Base-by-base conservation (phyloP, 1,139 yeast species). In the Meyerozyma guilliermondii region DNA sequence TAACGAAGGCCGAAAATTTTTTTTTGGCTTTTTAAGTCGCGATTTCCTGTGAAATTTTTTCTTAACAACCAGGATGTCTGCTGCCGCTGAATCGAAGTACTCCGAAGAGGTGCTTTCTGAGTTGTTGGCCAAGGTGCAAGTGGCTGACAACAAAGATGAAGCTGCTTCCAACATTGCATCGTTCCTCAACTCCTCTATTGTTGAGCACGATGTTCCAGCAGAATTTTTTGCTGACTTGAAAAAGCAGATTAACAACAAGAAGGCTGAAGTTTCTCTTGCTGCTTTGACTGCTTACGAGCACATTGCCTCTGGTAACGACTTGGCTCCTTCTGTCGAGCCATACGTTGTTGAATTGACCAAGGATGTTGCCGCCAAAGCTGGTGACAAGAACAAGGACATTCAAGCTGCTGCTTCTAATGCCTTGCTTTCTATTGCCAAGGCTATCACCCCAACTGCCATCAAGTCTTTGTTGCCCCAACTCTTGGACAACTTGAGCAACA, bases 151-250 rank as follows among this genome's bases (percentile, higher is more conserved):
- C 66, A 82, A 91, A 71, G 83, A 80, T 52, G 83, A 80, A 65
- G 94, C 95, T 65, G 94, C 97, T 65, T 68, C 85, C 61, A 88
- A 87, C 68, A 87, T 92, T 63, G 81, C 98, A 55, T 81, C 95
- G 51, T 91, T 92, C 78, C 80, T 92, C 73, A 92, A 91, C 76
- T 95, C 97, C 56, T 87, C 94, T 62, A 89, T 91, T 72, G 92
- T 91, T 68, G 98, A 92, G 78, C 98, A 92, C 74, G 98, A 91
- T 74, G 95, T 91, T 56, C 98, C 99, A 61, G 83, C 77, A 63
- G 83, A 81, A 65, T 89, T 91, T 80, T 87, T 91, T 68, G 69
- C 68, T 50, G 82, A 85, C 66, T 80, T 92, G 67, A 76, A 78
- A 68, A 79, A 78, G 61, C 83, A 94, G 59, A 74, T 91, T 62